Conservation (phyloP, 305 asterid species). For the Caryopteris hybrid region DNA sequence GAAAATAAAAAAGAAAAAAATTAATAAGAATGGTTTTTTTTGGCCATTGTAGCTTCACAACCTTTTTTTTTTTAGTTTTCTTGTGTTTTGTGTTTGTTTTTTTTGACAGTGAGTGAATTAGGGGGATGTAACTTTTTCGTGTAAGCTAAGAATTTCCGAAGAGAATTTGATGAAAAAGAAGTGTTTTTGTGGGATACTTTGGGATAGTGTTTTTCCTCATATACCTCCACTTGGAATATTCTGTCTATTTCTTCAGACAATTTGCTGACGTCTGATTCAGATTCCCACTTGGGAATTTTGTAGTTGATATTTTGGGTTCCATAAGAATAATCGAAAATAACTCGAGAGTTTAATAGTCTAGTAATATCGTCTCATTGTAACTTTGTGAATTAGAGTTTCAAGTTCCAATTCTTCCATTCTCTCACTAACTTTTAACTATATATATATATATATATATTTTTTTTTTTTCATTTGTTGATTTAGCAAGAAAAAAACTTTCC, state of each 20-base stretch:
- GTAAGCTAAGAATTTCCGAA: slow-evolving; percentile 22
- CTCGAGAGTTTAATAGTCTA: no score
- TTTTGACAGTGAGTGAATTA: not conserved
- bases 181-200: slow-evolving; percentile 1
- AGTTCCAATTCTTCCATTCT: no score
- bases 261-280: slow-evolving; percentile 31
- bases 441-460: no score
- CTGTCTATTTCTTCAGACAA: slow-evolving; percentile 9
- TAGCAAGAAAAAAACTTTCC: no score
- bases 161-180: slow-evolving; percentile 26
- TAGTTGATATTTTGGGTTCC: not conserved
- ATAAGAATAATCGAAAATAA: not conserved
- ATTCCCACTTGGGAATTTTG: slow-evolving; percentile 25
- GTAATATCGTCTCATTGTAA: no score
- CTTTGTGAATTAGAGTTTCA: no score
- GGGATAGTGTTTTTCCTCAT: slow-evolving; percentile 17
- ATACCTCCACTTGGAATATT: slow-evolving; percentile 31
- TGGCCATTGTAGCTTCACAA: slow-evolving; percentile 13
- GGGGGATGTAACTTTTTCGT: slow-evolving; percentile 27
- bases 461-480: no score
- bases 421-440: no score
- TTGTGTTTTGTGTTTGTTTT: not conserved
- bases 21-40: not conserved
- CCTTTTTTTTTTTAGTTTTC: not conserved
- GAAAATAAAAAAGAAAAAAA: not conserved